A percentile compares a stretch with the other conserved stretches of the same genome.
Evolutionary conservation across 2,329 filamentous ascomycete genomes (phyloP).

Genomic region (Ascochyta rabiei): DNA sequence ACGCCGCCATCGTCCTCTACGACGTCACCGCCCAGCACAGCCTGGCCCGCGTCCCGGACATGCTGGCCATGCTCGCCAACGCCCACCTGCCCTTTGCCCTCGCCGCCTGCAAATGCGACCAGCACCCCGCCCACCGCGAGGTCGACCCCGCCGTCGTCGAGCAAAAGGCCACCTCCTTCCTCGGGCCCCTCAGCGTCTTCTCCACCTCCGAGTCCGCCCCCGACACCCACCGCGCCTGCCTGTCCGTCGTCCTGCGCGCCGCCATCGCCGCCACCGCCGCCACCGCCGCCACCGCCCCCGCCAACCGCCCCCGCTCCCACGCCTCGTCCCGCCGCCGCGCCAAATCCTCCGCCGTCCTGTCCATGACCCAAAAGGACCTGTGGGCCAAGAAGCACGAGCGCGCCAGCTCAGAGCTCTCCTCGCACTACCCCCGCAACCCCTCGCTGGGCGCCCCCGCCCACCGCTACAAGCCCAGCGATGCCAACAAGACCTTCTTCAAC

Average conservation of each 20-base stretch:
- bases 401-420: slow-evolving; percentile 55
- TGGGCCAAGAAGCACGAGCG: slow-evolving; percentile 52
- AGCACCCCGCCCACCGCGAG: slow-evolving; percentile 70
- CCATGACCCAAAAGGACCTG: slow-evolving; percentile 48
- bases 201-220: slow-evolving; percentile 73
- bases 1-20: slow-evolving; percentile 85
- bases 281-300: slow-evolving; percentile 51
- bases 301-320: slow-evolving; percentile 48
- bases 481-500: slow-evolving; percentile 65
- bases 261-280: slow-evolving; percentile 68
- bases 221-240: slow-evolving; percentile 75
- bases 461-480: slow-evolving; percentile 50
- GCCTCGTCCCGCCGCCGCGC: slow-evolving; percentile 51
- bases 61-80: slow-evolving; percentile 74
- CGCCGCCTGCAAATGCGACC: slow-evolving; percentile 90
- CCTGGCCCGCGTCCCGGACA: slow-evolving; percentile 74
- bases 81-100: slow-evolving; percentile 77
- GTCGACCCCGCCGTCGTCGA: slow-evolving; percentile 73
- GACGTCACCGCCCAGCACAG: slow-evolving; percentile 82
- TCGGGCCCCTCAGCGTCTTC: slow-evolving; percentile 71
- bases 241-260: slow-evolving; percentile 75
- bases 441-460: slow-evolving; percentile 42
- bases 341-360: slow-evolving; percentile 52
- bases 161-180: slow-evolving; percentile 64
- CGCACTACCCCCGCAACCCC: slow-evolving; percentile 35